A percentile compares a stretch with the other conserved stretches of the same genome.
Conservation (phyloP, 75 land plant species). For the Azolla pinnata region DNA sequence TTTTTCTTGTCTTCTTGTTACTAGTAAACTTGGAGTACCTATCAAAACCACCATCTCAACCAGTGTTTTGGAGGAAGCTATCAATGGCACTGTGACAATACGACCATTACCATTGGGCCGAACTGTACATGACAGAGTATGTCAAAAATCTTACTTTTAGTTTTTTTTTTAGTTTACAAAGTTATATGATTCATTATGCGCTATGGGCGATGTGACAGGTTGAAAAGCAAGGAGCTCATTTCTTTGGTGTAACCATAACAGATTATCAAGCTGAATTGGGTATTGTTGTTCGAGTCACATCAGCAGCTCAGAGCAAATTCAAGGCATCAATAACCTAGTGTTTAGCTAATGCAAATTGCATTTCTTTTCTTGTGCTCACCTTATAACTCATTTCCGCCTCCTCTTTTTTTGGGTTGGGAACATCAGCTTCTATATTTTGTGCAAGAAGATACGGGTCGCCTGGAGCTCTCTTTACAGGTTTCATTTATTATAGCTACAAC, state of each 20-base stretch:
- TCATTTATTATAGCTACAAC: background rate
- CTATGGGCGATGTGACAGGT: slow-evolving; percentile 42
- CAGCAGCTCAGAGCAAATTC: slow-evolving; percentile 77
- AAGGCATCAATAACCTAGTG: too few relatives aligned
- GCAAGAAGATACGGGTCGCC: slow-evolving; percentile 75
- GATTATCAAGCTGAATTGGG: slow-evolving; percentile 59
- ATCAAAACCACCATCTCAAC: slow-evolving; percentile 79
- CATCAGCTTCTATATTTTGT: slow-evolving; percentile 95
- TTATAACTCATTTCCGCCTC: too few relatives aligned
- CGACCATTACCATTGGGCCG: slow-evolving; percentile 49
- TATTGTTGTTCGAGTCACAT: slow-evolving; percentile 58
- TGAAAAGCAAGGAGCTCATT: slow-evolving; percentile 85
- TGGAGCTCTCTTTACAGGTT: slow-evolving; percentile 89
- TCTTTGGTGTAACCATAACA: slow-evolving; percentile 64
- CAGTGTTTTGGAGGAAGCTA: slow-evolving; percentile 72
- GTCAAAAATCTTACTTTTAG: background rate
- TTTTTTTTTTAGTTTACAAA: background rate
- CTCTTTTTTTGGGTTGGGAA: too few relatives aligned
- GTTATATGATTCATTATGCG: slow-evolving; percentile 15
- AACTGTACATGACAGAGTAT: slow-evolving; percentile 47
- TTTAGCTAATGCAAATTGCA: too few relatives aligned
- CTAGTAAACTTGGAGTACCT: slow-evolving; percentile 69
- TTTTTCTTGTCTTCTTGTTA: background rate
- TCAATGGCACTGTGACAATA: slow-evolving; percentile 52
- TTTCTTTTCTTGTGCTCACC: too few relatives aligned